These are phyloP conservation scores for Earliella scabrosa DNA, from an alignment of 1,284 basidiomycete species.

Conservation along the genomic window DNA sequence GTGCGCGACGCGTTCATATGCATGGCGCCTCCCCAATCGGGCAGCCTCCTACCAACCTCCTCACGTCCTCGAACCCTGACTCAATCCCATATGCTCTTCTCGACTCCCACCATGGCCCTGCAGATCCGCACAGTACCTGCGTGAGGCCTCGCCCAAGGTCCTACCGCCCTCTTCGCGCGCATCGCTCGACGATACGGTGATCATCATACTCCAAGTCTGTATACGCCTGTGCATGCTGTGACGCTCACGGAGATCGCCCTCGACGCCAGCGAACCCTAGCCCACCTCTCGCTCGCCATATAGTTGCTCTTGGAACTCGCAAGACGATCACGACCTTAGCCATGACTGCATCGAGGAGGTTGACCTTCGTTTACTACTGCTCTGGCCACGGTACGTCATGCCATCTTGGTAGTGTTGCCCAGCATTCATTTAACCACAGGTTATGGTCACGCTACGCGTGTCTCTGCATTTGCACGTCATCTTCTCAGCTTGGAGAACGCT, in stretches of 20 bases:
- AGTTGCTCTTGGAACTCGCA: not conserved
- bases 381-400: constrained; percentile 61
- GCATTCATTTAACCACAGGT: constrained; percentile 44
- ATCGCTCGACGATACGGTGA: not conserved
- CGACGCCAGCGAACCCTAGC: constrained; percentile 3
- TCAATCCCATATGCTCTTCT: too few species aligned
- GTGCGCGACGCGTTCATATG: too few species aligned
- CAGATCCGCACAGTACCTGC: too few species aligned
- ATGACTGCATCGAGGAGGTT: constrained; percentile 7
- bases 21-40: too few species aligned
- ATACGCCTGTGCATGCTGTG: not conserved
- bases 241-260: not conserved
- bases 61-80: too few species aligned
- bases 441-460: constrained; percentile 79
- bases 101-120: too few species aligned
- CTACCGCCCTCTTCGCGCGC: not conserved
- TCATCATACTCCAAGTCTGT: not conserved
- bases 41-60: too few species aligned
- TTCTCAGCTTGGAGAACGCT: constrained; percentile 47
- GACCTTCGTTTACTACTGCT: constrained; percentile 69
- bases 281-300: not conserved
- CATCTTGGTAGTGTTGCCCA: not conserved
- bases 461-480: constrained; percentile 64
- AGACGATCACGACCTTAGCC: not conserved
- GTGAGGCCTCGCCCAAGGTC: too few species aligned